Evolutionary conservation across 768 basidiomycete species (phyloP).

Genomic region (Hericium rajendrae): DNA sequence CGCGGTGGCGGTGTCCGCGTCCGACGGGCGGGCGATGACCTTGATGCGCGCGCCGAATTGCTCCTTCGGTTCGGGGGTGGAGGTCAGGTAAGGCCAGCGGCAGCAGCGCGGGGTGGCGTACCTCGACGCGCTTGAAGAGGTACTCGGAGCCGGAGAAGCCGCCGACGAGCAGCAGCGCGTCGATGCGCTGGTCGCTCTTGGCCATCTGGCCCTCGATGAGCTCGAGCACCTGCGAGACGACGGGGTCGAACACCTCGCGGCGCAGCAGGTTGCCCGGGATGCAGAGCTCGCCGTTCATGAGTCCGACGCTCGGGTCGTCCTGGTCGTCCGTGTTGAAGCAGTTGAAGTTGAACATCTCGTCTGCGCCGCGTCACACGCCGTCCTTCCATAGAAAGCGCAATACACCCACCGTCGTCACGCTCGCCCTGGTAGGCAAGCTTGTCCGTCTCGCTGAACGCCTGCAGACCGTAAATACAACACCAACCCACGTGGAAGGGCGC

Average conservation of each 20-base stretch:
- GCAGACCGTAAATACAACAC: background rate
- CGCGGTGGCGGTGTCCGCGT: slow-evolving; percentile 82
- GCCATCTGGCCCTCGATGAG: slow-evolving; percentile 70
- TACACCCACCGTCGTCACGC: slow-evolving; percentile 57
- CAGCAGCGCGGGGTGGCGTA: slow-evolving; percentile 17
- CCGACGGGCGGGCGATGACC: slow-evolving; percentile 74
- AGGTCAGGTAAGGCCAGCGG: slow-evolving; percentile 3
- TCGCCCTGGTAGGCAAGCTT: slow-evolving; percentile 70
- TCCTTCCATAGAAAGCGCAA: no score
- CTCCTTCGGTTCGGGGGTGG: slow-evolving; percentile 30
- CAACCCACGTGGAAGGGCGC: no score
- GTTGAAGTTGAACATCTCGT: slow-evolving; percentile 79
- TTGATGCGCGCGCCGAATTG: slow-evolving; percentile 55
- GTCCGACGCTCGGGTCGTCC: slow-evolving; percentile 68
- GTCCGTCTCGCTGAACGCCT: slow-evolving; percentile 78
- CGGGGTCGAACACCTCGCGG: slow-evolving; percentile 81
- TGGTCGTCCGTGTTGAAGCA: slow-evolving; percentile 85
- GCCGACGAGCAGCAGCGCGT: slow-evolving; percentile 83
- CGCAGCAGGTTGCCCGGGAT: slow-evolving; percentile 76
- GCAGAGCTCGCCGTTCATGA: slow-evolving; percentile 74
- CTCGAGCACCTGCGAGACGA: slow-evolving; percentile 69
- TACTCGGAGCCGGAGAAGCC: slow-evolving; percentile 86
- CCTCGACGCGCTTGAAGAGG: slow-evolving; percentile 70
- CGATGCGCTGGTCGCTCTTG: slow-evolving; percentile 59
- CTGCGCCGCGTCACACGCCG: slow-evolving; percentile 31